These are phyloP conservation scores for Halenospora varia DNA, from an alignment of 495 filamentous ascomycete genomes.

Conservation along the genomic window DNA sequence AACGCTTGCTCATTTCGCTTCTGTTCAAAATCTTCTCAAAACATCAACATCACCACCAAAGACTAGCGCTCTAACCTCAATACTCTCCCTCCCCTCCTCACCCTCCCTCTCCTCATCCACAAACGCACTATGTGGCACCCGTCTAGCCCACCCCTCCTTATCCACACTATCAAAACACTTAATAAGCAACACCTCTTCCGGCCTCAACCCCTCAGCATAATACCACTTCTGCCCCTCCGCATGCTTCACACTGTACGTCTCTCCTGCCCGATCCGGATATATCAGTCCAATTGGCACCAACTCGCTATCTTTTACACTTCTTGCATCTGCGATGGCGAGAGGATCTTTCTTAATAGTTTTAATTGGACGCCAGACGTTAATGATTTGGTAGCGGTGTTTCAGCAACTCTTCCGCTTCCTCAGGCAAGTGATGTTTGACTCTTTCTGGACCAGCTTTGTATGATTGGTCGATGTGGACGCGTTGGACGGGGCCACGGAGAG, in stretches of 20 bases:
- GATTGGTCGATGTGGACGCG: background rate
- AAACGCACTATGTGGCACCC: conserved; percentile 61
- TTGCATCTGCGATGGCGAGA: conserved; percentile 54
- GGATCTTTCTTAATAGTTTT: conserved; percentile 59
- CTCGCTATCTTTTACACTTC: conserved; percentile 39
- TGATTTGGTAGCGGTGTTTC: conserved; percentile 65
- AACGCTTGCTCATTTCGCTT: too few species aligned
- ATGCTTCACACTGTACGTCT: conserved; percentile 31
- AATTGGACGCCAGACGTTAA: conserved; percentile 79
- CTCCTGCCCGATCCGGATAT: conserved; percentile 43
- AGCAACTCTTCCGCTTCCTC: conserved; percentile 37
- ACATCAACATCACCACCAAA: conserved; percentile 34
- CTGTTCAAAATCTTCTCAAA: too few species aligned
- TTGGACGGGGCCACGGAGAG: background rate
- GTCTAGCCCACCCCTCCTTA: conserved; percentile 26
- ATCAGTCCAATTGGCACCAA: conserved; percentile 42
- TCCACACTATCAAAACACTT: conserved; percentile 58
- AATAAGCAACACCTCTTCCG: conserved; percentile 57
- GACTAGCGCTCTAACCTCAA: conserved; percentile 58
- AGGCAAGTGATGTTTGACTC: background rate
- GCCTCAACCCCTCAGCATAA: conserved; percentile 47
- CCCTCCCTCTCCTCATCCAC: conserved; percentile 45
- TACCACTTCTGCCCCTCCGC: conserved; percentile 40
- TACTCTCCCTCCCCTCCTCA: conserved; percentile 54
- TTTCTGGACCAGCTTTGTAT: background rate